Percentiles rank a stretch among this genome's conserved stretches.
Evolutionary conservation across 73 alveolate species (phyloP).

Genomic region (Tetrahymena malaccensis): DNA sequence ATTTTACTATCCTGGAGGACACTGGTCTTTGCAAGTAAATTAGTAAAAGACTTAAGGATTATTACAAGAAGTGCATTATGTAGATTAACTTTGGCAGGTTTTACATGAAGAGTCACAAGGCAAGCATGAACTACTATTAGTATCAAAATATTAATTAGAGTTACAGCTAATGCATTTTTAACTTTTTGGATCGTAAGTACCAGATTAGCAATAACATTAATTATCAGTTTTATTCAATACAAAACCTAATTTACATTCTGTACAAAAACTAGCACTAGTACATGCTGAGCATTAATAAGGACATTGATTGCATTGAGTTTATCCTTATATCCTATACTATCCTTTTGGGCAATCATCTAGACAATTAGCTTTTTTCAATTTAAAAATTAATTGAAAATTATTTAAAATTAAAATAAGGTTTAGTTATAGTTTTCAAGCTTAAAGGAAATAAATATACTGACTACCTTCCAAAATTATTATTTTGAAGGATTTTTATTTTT

Average conservation of each 20-base stretch:
- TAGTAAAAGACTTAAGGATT: not conserved
- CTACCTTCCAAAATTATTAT: no score
- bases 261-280: not conserved
- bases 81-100: not conserved
- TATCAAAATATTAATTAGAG: not conserved
- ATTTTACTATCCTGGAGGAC: not conserved
- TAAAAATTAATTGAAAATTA: not conserved
- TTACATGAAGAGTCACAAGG: not conserved
- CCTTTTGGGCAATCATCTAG: not conserved
- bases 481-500: no score
- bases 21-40: not conserved
- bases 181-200: not conserved
- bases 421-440: no score
- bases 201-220: not conserved
- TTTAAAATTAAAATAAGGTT: no score
- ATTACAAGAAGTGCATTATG: not conserved
- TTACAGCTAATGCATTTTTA: not conserved
- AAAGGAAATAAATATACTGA: no score
- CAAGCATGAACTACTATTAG: not conserved
- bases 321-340: not conserved
- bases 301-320: not conserved
- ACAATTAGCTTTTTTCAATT: not conserved
- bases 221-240: not conserved
- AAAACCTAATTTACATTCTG: not conserved
- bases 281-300: not conserved